These are phyloP conservation scores for Candida pseudoglaebosa DNA, from an alignment of 805 yeast genomes.

Conservation along the genomic window DNA sequence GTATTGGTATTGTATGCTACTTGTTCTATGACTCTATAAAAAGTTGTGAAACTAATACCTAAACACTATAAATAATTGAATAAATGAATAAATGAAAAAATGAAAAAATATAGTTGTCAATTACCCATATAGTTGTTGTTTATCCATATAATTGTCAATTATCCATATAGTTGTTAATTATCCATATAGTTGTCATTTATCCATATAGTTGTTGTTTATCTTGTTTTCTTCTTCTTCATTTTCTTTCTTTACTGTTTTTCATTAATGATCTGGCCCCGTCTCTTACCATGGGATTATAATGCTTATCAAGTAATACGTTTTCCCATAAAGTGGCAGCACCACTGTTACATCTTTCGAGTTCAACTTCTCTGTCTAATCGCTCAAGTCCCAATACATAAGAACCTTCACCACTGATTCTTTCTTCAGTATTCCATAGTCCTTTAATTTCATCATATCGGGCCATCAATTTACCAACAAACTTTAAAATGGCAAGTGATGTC, in stretches of 20 bases:
- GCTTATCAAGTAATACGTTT: conserved; percentile 68
- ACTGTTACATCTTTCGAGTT: conserved; percentile 73
- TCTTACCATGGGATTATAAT: conserved; percentile 78
- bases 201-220: neutral
- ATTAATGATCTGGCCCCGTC: conserved; percentile 51
- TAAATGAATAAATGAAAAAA: too few relatives aligned
- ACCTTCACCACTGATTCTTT: conserved; percentile 77
- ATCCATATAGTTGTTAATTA: too few relatives aligned
- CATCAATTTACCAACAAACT: conserved; percentile 72
- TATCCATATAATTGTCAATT: too few relatives aligned
- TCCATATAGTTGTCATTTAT: too few relatives aligned
- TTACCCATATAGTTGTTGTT: too few relatives aligned
- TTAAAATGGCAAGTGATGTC: conserved; percentile 71
- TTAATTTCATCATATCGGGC: conserved; percentile 63
- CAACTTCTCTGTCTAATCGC: conserved; percentile 30
- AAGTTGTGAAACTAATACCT: neutral
- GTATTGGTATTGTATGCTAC: neutral
- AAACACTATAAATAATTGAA: too few relatives aligned
- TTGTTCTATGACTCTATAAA: neutral
- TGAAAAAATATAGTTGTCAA: too few relatives aligned
- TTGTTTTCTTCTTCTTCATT: neutral
- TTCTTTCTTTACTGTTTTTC: conserved; percentile 29
- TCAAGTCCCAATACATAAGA: conserved; percentile 55
- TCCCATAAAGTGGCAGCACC: conserved; percentile 94
- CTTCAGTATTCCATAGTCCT: conserved; percentile 83